Conservation (phyloP, 192 early-diverging fungal genomes). For the Coemansia pectinata region DNA sequence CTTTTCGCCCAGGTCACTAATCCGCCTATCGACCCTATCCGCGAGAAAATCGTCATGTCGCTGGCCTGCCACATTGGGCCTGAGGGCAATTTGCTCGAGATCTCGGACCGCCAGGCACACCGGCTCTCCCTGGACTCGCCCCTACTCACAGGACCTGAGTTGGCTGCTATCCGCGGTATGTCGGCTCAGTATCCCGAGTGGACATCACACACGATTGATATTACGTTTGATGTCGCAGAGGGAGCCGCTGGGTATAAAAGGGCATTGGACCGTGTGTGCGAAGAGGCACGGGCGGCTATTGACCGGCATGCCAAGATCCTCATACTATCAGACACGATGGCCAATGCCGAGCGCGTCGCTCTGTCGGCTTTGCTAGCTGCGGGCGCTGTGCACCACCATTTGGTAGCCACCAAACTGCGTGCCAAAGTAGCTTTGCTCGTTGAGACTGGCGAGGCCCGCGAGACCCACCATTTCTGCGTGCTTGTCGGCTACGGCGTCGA, state of each 20-base stretch:
- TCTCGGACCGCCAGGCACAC: conserved; percentile 74
- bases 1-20: conserved; percentile 98
- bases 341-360: conserved; percentile 68
- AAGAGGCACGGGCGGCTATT: conserved; percentile 82
- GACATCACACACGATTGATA: conserved; percentile 72
- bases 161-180: conserved; percentile 77
- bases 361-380: conserved; percentile 84
- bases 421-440: conserved; percentile 84
- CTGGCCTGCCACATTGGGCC: conserved; percentile 92
- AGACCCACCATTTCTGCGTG: conserved; percentile 95
- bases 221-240: conserved; percentile 74
- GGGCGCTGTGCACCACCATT: conserved; percentile 92
- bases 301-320: conserved; percentile 74
- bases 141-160: conserved; percentile 80
- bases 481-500: conserved; percentile 95
- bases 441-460: conserved; percentile 92
- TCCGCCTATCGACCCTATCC: conserved; percentile 99
- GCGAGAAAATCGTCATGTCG: conserved; percentile 98
- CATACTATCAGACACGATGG: conserved; percentile 77
- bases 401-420: conserved; percentile 87
- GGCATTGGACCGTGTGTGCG: conserved; percentile 86
- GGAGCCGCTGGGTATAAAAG: conserved; percentile 76
- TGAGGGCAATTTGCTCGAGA: conserved; percentile 91
- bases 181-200: conserved; percentile 67
- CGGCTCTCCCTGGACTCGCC: conserved; percentile 84